Evolutionary conservation across 2,329 filamentous ascomycete genomes (phyloP).

Genomic region (Gnomoniopsis smithogilvyi): DNA sequence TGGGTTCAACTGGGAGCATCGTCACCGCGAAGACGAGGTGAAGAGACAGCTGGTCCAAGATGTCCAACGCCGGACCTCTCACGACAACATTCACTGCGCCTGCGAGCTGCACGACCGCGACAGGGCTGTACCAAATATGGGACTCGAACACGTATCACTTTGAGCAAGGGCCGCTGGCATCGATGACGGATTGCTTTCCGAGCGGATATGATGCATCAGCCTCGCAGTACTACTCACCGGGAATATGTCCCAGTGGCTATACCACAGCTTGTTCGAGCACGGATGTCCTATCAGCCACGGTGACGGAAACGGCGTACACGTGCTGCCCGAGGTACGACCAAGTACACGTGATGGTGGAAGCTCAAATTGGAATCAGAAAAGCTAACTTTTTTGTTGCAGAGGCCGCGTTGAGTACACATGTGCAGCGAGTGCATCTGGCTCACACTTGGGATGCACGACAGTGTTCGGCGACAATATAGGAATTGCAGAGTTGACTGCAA

Average conservation of each 20-base stretch:
- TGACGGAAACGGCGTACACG: conserved; percentile 25
- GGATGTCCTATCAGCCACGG: conserved; percentile 13
- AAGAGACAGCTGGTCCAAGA: conserved; percentile 3
- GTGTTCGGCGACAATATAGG: conserved; percentile 18
- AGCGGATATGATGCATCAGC: conserved; percentile 23
- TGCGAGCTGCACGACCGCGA: conserved; percentile 22
- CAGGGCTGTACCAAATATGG: conserved; percentile 25
- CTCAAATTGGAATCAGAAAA: not conserved
- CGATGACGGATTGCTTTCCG: conserved; percentile 24
- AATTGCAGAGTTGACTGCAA: conserved; percentile 20
- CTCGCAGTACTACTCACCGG: conserved; percentile 26
- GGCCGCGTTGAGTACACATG: conserved; percentile 22
- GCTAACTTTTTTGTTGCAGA: not conserved
- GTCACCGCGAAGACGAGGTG: conserved; percentile 12
- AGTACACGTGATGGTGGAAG: not conserved
- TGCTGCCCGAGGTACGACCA: conserved; percentile 25
- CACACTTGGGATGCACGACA: conserved; percentile 23
- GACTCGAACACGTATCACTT: conserved; percentile 20
- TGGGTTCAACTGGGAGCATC: not conserved
- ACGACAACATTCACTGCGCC: conserved; percentile 27
- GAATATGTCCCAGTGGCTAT: conserved; percentile 25
- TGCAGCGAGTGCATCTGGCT: not conserved
- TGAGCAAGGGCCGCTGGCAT: conserved; percentile 25
- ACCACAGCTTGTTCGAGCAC: conserved; percentile 25
- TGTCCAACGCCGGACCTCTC: conserved; percentile 23